Evolutionary conservation across 306 rosid species (phyloP).

Genomic region (Spatholobus suberectus): DNA sequence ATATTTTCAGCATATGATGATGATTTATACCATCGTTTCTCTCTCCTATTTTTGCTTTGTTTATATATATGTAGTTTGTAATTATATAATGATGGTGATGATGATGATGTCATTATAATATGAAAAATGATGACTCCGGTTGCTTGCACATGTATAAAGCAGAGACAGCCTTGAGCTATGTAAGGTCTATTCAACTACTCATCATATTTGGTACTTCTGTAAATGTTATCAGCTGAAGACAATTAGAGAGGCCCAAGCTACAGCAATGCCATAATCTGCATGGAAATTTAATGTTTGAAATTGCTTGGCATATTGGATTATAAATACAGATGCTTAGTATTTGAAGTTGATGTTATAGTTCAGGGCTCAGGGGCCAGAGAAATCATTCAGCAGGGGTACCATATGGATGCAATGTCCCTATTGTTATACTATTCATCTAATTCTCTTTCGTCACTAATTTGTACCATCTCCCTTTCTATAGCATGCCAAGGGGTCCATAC

Average conservation of each 20-base stretch:
- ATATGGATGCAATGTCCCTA: slow-evolving; percentile 54
- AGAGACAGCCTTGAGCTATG: slow-evolving; percentile 43
- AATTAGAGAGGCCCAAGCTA: slow-evolving; percentile 46
- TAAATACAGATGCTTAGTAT: slow-evolving; percentile 41
- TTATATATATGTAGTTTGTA: background rate
- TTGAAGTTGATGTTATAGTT: slow-evolving; percentile 46
- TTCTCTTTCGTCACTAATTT: slow-evolving; percentile 45
- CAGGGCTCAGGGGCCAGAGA: slow-evolving; percentile 41
- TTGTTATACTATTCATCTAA: slow-evolving; percentile 48
- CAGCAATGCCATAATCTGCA: slow-evolving; percentile 40
- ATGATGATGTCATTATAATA: slow-evolving; percentile 3
- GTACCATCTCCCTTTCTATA: slow-evolving; percentile 39
- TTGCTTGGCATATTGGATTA: slow-evolving; percentile 43
- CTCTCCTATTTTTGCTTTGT: background rate
- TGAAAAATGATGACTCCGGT: slow-evolving; percentile 14
- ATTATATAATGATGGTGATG: background rate
- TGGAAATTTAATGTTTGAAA: slow-evolving; percentile 37
- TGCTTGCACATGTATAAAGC: slow-evolving; percentile 47
- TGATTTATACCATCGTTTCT: background rate
- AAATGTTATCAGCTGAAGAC: slow-evolving; percentile 39
- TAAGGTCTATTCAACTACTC: slow-evolving; percentile 50
- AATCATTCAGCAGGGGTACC: slow-evolving; percentile 47
- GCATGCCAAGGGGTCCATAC: slow-evolving; percentile 54
- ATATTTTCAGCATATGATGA: background rate
- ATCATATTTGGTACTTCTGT: slow-evolving; percentile 40